Evolutionary conservation across 1,284 basidiomycete genomes (phyloP).

Genomic region (Moesziomyces globuligerus): DNA sequence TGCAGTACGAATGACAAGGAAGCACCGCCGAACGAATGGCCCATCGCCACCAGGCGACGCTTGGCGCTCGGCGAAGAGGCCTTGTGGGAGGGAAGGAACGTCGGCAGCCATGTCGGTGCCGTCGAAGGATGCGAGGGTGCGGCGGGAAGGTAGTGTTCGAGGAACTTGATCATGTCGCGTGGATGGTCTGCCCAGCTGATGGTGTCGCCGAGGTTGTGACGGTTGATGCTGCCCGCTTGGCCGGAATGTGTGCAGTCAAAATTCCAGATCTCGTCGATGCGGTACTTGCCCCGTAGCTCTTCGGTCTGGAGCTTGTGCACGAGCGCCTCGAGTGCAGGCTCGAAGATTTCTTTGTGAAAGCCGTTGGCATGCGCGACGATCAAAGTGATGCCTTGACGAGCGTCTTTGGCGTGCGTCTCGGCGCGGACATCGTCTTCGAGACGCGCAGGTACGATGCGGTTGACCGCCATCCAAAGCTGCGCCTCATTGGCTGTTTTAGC

Average conservation of each 20-base stretch:
- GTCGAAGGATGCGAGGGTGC: constrained; percentile 6
- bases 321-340: constrained; percentile 73
- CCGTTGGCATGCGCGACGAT: constrained; percentile 83
- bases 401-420: constrained; percentile 2
- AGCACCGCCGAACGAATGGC: constrained; percentile 76
- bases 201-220: constrained; percentile 71
- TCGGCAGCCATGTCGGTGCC: constrained; percentile 39
- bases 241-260: constrained; percentile 83
- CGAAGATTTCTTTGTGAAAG: constrained; percentile 83
- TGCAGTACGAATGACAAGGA: constrained; percentile 72
- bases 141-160: constrained; percentile 73
- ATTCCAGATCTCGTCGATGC: constrained; percentile 80
- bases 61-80: constrained; percentile 23
- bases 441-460: constrained; percentile 32
- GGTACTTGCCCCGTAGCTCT: constrained; percentile 19
- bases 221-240: constrained; percentile 77
- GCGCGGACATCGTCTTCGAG: constrained; percentile 13
- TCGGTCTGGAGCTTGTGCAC: constrained; percentile 47
- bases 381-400: constrained; percentile 71
- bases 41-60: constrained; percentile 73
- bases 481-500: constrained; percentile 32
- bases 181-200: constrained; percentile 78
- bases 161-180: constrained; percentile 79
- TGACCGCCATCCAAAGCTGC: constrained; percentile 44
- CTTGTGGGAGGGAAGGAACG: constrained; percentile 35